These are phyloP conservation scores for Ustilago vetiveriae DNA, from an alignment of 1,284 basidiomycete species.

Conservation along the genomic window DNA sequence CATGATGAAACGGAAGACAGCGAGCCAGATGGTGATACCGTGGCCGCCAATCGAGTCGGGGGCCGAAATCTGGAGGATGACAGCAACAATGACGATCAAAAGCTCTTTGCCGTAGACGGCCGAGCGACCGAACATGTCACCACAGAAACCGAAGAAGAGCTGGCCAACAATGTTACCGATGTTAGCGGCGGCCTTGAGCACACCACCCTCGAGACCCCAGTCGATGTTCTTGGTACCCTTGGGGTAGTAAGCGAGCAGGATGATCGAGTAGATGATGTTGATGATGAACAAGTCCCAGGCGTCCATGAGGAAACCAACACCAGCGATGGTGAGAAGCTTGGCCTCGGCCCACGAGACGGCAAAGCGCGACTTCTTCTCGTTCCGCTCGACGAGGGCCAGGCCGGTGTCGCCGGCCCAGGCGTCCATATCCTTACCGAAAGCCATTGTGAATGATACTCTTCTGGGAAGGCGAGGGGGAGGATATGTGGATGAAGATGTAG, in stretches of 20 bases:
- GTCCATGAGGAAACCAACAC: slow-evolving; percentile 65
- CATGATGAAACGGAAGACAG: slow-evolving; percentile 60
- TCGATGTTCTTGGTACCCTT: slow-evolving; percentile 54
- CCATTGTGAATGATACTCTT: slow-evolving; percentile 36
- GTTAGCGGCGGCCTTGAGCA: slow-evolving; percentile 64
- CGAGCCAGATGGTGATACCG: slow-evolving; percentile 62
- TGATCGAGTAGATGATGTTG: slow-evolving; percentile 64
- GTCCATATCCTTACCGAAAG: slow-evolving; percentile 61
- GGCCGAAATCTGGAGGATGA: slow-evolving; percentile 63
- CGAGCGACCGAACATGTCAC: slow-evolving; percentile 62
- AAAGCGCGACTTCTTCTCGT: slow-evolving; percentile 47
- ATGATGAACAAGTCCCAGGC: slow-evolving; percentile 64
- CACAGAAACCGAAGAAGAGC: slow-evolving; percentile 62
- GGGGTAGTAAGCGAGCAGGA: slow-evolving; percentile 58
- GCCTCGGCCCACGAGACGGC: slow-evolving; percentile 58
- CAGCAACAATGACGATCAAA: slow-evolving; percentile 59
- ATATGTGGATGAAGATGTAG: neutral
- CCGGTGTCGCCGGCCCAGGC: slow-evolving; percentile 54
- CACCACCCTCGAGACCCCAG: slow-evolving; percentile 64
- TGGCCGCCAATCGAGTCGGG: slow-evolving; percentile 58
- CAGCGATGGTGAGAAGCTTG: slow-evolving; percentile 62
- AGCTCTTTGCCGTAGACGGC: slow-evolving; percentile 65
- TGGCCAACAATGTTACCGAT: slow-evolving; percentile 64
- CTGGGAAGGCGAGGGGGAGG: neutral
- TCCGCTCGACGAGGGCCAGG: slow-evolving; percentile 58